Evolutionary conservation across 2,329 filamentous ascomycete species (phyloP).

Genomic region (Cercospora janseana): DNA sequence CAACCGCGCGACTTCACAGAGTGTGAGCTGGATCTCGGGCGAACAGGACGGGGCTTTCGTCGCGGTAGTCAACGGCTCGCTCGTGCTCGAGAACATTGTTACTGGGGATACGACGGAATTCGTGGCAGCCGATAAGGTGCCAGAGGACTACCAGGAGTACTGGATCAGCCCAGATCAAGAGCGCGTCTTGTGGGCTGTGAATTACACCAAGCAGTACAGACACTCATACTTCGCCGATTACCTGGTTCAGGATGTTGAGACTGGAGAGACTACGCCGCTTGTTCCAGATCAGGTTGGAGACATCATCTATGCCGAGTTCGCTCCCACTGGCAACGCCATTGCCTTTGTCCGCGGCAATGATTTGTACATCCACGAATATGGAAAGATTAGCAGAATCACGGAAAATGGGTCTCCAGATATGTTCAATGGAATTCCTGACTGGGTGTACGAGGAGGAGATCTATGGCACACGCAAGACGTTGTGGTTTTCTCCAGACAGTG

Average conservation of each 20-base stretch:
- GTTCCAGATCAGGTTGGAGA: slow-evolving; percentile 61
- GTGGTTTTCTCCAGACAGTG: slow-evolving; percentile 59
- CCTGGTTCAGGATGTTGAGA: slow-evolving; percentile 60
- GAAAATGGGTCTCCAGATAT: slow-evolving; percentile 59
- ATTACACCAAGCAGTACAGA: slow-evolving; percentile 67
- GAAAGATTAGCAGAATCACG: slow-evolving; percentile 58
- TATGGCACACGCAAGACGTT: slow-evolving; percentile 52
- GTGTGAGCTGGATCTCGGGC: slow-evolving; percentile 55
- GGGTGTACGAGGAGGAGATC: slow-evolving; percentile 63
- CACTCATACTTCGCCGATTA: slow-evolving; percentile 68
- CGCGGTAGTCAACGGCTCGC: slow-evolving; percentile 50
- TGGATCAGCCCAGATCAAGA: slow-evolving; percentile 61
- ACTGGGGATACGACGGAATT: slow-evolving; percentile 58
- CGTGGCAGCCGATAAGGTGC: slow-evolving; percentile 58
- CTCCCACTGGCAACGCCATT: slow-evolving; percentile 57
- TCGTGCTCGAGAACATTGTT: slow-evolving; percentile 62
- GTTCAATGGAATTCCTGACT: slow-evolving; percentile 65
- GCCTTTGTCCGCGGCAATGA: slow-evolving; percentile 68
- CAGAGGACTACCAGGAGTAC: slow-evolving; percentile 56
- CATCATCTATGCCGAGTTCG: slow-evolving; percentile 65
- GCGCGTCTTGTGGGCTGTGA: slow-evolving; percentile 61
- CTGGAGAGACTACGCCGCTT: slow-evolving; percentile 55
- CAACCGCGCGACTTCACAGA: slow-evolving; percentile 13
- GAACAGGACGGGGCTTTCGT: slow-evolving; percentile 63
- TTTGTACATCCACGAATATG: slow-evolving; percentile 58